Percentiles rank a stretch among this genome's conserved stretches.
phyloP scores from a whole-genome alignment of 768 basidiomycete genomes.

The Lactarius trivialis region DNA sequence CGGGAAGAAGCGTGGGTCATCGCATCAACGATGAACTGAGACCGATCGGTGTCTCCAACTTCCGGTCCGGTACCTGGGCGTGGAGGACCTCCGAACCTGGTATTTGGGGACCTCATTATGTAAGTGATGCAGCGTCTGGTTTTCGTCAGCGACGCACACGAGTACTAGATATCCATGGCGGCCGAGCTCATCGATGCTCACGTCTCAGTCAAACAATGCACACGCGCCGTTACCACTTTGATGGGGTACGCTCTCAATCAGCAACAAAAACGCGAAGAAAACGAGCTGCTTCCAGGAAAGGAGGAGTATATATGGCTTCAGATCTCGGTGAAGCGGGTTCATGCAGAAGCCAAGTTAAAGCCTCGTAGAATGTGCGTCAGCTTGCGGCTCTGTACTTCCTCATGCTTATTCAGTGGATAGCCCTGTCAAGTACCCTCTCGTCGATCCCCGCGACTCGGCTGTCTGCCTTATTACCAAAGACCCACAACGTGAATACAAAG shows the following conservation, averaged over 20 bases:
- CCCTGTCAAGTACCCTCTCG: conserved; percentile 70
- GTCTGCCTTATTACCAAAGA: conserved; percentile 94
- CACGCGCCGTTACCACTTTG: conserved; percentile 74
- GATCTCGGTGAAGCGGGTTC: conserved; percentile 78
- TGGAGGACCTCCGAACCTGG: too few relatives aligned
- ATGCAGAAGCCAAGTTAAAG: conserved; percentile 67
- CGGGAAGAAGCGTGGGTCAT: not conserved
- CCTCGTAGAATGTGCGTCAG: conserved; percentile 76
- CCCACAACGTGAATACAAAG: conserved; percentile 94
- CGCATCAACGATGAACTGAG: not conserved
- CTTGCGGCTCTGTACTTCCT: not conserved
- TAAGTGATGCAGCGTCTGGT: too few relatives aligned
- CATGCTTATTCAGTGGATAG: conserved; percentile 31
- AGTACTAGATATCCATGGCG: not conserved
- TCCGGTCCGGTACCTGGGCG: not conserved
- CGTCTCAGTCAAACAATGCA: conserved; percentile 67
- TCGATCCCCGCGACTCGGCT: conserved; percentile 73
- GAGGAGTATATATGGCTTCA: conserved; percentile 89
- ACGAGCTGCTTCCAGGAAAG: conserved; percentile 65
- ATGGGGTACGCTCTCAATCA: conserved; percentile 61
- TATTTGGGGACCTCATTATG: conserved; percentile 4
- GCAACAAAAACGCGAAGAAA: conserved; percentile 59
- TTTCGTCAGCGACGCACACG: not conserved
- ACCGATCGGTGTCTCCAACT: not conserved
- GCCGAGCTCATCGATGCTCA: conserved; percentile 56